Base-by-base conservation (phyloP, 2,329 filamentous ascomycete genomes). In the Didymella pinodella region DNA sequence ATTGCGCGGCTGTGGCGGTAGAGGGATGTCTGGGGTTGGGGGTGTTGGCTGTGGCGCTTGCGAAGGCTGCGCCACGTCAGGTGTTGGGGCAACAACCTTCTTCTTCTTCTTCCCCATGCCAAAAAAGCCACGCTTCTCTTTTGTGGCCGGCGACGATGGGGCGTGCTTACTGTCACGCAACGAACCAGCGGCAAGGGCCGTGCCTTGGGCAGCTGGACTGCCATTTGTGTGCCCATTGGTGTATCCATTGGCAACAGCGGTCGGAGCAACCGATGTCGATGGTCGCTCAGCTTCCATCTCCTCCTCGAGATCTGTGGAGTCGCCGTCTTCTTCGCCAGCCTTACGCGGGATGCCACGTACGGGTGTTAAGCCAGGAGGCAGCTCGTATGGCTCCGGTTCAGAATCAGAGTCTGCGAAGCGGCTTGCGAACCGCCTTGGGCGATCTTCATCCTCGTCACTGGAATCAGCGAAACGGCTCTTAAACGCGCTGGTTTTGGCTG, bases 391-490 rank as follows among this genome's bases (percentile, higher is more conserved):
- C 46, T 90, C 87, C 49, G 79, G 76, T 40, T 90, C 88, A 54
- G 79, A 77, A 28, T 82, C 80, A 46, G 81, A 83, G 58, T 83
- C 81, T 1, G 75, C 80, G 57, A 83, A 83, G 5, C 82, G 78
- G 59, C 80, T 82, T 51, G 77, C 73, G 69, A 82, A 83, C 12
- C 65, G 68, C 5, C 63, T 66, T 18, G 74, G 66, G 11, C 68
- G 60, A 11, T 70, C 69, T 6, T 72, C 73, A 2, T 81, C 80
- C 31, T 81, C 79, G 44, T 92, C 89, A 68, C 90, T 92, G 1
- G 90, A 92, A 67, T 92, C 88, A 1, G 81, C 86, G 66, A 92
- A 90, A 0, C 89, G 87, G 68, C 73, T 77, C 54, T 70, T 72
- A 63, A 76, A 75, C 28, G 67, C 47, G 26, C 62, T 70, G 7